A percentile compares a stretch with the other conserved stretches of the same genome.
These are phyloP conservation scores for Hymenotorrendiella dingleyae DNA, from an alignment of 2,329 filamentous ascomycete genomes.

Conservation along the genomic window DNA sequence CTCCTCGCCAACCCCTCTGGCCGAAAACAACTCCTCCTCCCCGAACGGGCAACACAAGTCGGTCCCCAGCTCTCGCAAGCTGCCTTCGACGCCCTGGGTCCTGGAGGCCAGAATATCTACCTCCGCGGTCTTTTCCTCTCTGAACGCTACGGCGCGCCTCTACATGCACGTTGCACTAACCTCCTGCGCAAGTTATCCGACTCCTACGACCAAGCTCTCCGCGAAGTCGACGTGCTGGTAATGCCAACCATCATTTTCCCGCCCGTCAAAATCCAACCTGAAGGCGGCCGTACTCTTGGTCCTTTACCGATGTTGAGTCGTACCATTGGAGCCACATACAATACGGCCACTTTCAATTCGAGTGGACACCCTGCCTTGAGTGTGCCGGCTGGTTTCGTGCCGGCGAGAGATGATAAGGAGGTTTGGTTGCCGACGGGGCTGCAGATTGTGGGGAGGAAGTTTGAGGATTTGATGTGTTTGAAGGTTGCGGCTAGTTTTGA, in stretches of 20 bases:
- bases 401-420: constrained; percentile 33
- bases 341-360: constrained; percentile 52
- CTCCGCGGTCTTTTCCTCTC: constrained; percentile 45
- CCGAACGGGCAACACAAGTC: constrained; percentile 10
- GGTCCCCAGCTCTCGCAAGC: constrained; percentile 45
- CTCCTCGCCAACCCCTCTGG: constrained; percentile 40
- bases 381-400: constrained; percentile 43
- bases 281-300: constrained; percentile 11
- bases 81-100: constrained; percentile 46
- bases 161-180: constrained; percentile 46
- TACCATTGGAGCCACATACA: constrained; percentile 48
- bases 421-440: constrained; percentile 45
- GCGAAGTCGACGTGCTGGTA: constrained; percentile 39
- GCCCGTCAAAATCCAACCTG: constrained; percentile 38
- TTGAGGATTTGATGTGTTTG: constrained; percentile 43
- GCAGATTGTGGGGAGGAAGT: constrained; percentile 48
- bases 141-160: constrained; percentile 36
- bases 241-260: constrained; percentile 39
- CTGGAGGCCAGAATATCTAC: constrained; percentile 48
- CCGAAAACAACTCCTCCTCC: constrained; percentile 37
- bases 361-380: constrained; percentile 51
- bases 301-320: constrained; percentile 17
- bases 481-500: constrained; percentile 42
- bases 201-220: constrained; percentile 38
- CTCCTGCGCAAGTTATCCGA: constrained; percentile 41